Evolutionary conservation across 192 early-diverging fungal species (phyloP).

Genomic region (Entophlyctis helioformis): DNA sequence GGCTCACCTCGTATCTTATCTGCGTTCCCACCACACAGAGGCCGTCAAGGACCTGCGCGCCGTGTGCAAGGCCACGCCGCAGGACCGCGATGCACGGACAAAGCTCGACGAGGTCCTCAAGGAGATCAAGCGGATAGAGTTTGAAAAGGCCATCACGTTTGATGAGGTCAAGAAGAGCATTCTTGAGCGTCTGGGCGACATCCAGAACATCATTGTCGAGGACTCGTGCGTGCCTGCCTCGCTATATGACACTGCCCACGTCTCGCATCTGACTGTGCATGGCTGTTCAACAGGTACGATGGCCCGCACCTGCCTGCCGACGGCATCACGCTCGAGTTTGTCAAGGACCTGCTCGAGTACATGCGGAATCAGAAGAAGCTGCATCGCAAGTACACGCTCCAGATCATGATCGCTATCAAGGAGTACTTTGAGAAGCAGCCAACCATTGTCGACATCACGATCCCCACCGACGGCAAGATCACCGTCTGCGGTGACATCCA

Average conservation of each 20-base stretch:
- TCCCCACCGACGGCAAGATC: constrained; percentile 60
- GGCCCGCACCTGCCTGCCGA: constrained; percentile 67
- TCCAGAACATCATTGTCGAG: constrained; percentile 51
- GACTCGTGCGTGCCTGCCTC: no score
- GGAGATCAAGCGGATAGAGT: constrained; percentile 70
- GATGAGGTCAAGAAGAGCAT: constrained; percentile 30
- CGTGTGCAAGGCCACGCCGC: constrained; percentile 65
- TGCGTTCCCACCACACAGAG: constrained; percentile 7
- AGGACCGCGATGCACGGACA: constrained; percentile 61
- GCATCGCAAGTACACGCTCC: constrained; percentile 77
- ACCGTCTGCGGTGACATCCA: constrained; percentile 98
- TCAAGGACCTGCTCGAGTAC: constrained; percentile 58
- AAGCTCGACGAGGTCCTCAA: constrained; percentile 87
- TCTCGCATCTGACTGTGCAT: no score
- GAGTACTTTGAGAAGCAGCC: constrained; percentile 60
- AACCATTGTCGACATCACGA: constrained; percentile 73
- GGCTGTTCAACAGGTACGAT: constrained; percentile 49
- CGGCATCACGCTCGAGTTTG: constrained; percentile 71
- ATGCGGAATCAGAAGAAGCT: constrained; percentile 85
- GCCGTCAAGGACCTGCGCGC: constrained; percentile 42
- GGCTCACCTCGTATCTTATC: neutral
- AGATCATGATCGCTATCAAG: constrained; percentile 71
- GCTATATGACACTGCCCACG: no score
- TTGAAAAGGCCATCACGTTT: constrained; percentile 87
- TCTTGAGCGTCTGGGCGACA: constrained; percentile 49